Evolutionary conservation across 257 asterid species (phyloP).

Genomic region (Scutellaria baicalensis): DNA sequence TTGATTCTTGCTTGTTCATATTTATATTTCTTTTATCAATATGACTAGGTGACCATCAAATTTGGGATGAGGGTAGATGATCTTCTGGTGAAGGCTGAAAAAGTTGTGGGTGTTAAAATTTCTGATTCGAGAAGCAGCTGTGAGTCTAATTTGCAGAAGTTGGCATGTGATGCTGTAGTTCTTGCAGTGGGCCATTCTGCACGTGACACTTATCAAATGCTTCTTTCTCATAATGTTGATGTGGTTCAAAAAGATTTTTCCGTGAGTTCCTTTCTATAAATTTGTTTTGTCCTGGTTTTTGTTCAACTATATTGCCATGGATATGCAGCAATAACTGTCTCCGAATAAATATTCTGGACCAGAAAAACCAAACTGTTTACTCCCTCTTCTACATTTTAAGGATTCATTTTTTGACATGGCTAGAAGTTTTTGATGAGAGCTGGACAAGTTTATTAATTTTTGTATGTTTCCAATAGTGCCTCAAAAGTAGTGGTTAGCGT

Average conservation of each 20-base stretch:
- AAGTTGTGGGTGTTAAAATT: conserved; percentile 63
- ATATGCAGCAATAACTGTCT: neutral
- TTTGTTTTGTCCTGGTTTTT: neutral
- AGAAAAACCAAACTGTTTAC: neutral
- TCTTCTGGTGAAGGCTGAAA: conserved; percentile 58
- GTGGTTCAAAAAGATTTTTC: conserved; percentile 76
- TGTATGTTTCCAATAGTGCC: neutral
- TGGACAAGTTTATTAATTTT: neutral
- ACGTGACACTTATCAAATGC: conserved; percentile 86
- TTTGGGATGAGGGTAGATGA: conserved; percentile 92
- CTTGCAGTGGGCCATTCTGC: conserved; percentile 99
- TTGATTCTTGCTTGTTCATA: neutral
- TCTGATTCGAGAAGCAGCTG: conserved; percentile 44
- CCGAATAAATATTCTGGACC: neutral
- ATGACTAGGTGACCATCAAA: conserved; percentile 62
- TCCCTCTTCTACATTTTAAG: neutral
- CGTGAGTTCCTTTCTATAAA: conserved; percentile 33
- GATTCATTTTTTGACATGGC: neutral
- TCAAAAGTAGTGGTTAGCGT: neutral
- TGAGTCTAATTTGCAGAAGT: conserved; percentile 27
- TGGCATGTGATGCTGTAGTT: conserved; percentile 78
- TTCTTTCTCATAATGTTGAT: conserved; percentile 70
- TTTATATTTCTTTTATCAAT: conserved; percentile 9
- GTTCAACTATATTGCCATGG: conserved; percentile 1
- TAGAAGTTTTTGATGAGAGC: neutral